Base-by-base conservation (phyloP, 148 eudicot genomes). In the Fagopyrum esculentum region DNA sequence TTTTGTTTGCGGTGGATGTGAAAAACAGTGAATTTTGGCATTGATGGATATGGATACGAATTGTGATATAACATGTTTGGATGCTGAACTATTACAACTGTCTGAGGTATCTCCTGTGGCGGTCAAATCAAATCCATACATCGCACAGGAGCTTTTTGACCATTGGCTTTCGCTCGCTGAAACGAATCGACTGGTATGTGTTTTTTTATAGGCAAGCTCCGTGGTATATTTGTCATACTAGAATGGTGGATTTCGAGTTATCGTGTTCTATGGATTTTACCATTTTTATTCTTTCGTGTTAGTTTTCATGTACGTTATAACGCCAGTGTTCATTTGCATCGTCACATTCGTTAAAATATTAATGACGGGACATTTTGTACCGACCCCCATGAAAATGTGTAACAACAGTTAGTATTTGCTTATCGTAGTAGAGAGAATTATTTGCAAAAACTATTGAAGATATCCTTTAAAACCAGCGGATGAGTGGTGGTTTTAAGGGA, bases 111-210 rank as follows among this genome's bases (percentile, higher is more conserved):
- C 98, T 45, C 84, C 94, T 44, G 76, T 82, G 79, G 85, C 94
- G 1, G 52, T 91, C 49, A 91, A 89, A 83, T 82, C 94, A 6
- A 88, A 84, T 77, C 98, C 98, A 9, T 79, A 78, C 17, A 73
- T 93, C 8, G 94, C 97, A 3, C 86, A 88, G 76, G 89, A 88
- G 82, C 88, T 93, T 9, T 93, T 87, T 70, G 93, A 90, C 30
- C 93, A 89, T 77, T 93, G 98, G 98, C 89, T 91, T 50, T 91
- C 98, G 35, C 89, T 91, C 4, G 83, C 90, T 7, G 91, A 93
- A 29, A 85, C 98, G 12, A 82, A 81, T 81, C 81, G 86, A 8
- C 52, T 91, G 92, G 98, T 93, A 88, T 52, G 77, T 45, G 35
- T 7, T 69, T 5, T 56, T 15, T 49, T 35, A 13, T 6, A 6